Percentiles rank a stretch among this genome's conserved stretches.
phyloP scores from a whole-genome alignment of 1,139 yeast genomes.

The Pichia sp. region DNA sequence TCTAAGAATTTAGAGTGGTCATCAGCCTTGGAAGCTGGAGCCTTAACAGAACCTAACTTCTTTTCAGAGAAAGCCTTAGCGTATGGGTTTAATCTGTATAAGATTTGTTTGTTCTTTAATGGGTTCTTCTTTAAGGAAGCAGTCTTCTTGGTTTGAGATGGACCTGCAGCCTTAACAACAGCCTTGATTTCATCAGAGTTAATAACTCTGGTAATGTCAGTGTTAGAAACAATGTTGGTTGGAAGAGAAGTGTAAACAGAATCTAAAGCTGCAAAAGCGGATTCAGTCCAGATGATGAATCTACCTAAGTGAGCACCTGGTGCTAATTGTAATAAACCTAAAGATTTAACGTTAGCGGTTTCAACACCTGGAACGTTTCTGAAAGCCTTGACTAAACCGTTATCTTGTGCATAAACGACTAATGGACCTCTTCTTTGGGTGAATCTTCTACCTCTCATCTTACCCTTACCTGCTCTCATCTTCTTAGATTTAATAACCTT shows the following conservation, averaged over 20 bases:
- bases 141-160: slow-evolving; percentile 86
- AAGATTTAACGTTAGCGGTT: slow-evolving; percentile 86
- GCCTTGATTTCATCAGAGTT: slow-evolving; percentile 99
- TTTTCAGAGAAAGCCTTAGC: slow-evolving; percentile 94
- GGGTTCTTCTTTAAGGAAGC: slow-evolving; percentile 99
- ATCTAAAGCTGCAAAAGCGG: slow-evolving; percentile 96
- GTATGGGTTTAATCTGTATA: slow-evolving; percentile 98
- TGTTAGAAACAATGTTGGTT: slow-evolving; percentile 85
- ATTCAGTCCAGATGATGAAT: slow-evolving; percentile 99
- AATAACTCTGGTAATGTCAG: slow-evolving; percentile 95
- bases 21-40: slow-evolving; percentile 44
- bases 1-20: slow-evolving; percentile 67
- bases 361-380: slow-evolving; percentile 99
- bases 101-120: slow-evolving; percentile 98
- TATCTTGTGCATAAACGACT: slow-evolving; percentile 96
- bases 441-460: slow-evolving; percentile 99
- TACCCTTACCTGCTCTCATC: slow-evolving; percentile 99
- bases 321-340: slow-evolving; percentile 97
- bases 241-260: slow-evolving; percentile 98
- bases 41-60: slow-evolving; percentile 84
- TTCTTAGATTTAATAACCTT: slow-evolving; percentile 98
- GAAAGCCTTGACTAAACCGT: slow-evolving; percentile 96
- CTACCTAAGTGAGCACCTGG: slow-evolving; percentile 99
- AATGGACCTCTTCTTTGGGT: slow-evolving; percentile 99
- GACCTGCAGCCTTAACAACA: slow-evolving; percentile 95